Evolutionary conservation across 345 rosid genomes (phyloP), one percentile per base, ranked within the genome.

Genomic region (Adansonia digitata): DNA sequence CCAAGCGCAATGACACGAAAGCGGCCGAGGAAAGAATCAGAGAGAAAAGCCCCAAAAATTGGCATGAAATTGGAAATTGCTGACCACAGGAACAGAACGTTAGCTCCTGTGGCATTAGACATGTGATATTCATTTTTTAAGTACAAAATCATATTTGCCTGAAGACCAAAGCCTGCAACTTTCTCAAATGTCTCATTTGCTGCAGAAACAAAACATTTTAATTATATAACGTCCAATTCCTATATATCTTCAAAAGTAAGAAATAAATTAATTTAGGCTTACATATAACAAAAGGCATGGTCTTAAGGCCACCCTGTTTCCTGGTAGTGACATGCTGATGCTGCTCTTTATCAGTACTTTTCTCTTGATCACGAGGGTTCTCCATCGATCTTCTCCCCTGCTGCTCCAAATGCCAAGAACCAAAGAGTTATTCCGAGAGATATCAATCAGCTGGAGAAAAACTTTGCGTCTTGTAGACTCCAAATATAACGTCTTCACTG

Each of bases 101-200:
- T 81, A 6, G 82, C 68, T 74, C 84, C 85, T 0, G 73, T 20
- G 2, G 86, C 84, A 45, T 2, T 74, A 7, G 75, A 75, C 57
- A 86, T 70, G 76, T 82, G 86, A 71, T 86, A 88, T 13, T 83
- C 65, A 15, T 12, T 43, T 11, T 26, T 78, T 60, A 84, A 74
- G 78, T 88, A 83, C 2, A 83, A 24, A 22, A 83, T 80, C 89
- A 88, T 84, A 77, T 83, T 88, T 37, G 88, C 82, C 0, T 59
- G 82, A 55, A 86, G 85, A 45, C 92, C 92, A 7, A 69, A 24
- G 0, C 77, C 73, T 15, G 86, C 89, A 39, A 85, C 86, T 80
- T 82, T 88, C 78, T 86, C 89, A 72, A 85, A 85, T 31, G 84
- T 26, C 78, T 88, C 89, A 62, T 86, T 88, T 69, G 87, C 89